Conservation (phyloP, 2,329 filamentous ascomycete genomes). For the Penicillium paneum region DNA sequence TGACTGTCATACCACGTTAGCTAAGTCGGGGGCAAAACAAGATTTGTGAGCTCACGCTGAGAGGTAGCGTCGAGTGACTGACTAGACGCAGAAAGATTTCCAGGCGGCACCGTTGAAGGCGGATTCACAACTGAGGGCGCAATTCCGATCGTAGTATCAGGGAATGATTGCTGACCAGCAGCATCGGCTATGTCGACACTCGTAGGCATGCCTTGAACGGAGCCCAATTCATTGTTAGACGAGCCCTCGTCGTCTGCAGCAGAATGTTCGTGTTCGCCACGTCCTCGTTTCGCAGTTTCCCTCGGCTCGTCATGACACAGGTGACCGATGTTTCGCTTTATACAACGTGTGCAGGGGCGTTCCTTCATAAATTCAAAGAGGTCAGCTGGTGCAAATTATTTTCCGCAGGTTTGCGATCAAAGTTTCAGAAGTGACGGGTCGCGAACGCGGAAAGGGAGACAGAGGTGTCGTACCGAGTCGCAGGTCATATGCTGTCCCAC, state of each 20-base stretch:
- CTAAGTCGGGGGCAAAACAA: conserved; percentile 8
- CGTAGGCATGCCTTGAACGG: conserved; percentile 49
- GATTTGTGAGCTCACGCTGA: conserved; percentile 62
- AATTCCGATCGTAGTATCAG: conserved; percentile 47
- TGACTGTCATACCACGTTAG: conserved; percentile 53
- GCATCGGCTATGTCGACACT: conserved; percentile 58
- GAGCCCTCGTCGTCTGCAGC: conserved; percentile 59
- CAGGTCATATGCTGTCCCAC: conserved; percentile 80
- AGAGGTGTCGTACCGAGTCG: conserved; percentile 67
- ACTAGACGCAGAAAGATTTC: conserved; percentile 63
- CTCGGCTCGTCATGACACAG: conserved; percentile 96
- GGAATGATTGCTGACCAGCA: conserved; percentile 43
- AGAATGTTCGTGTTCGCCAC: conserved; percentile 59
- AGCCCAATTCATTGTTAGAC: conserved; percentile 44
- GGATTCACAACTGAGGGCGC: conserved; percentile 44
- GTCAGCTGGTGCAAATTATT: conserved; percentile 19
- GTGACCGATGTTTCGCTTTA: conserved; percentile 98
- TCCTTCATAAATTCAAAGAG: conserved; percentile 56
- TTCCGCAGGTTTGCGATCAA: conserved; percentile 11
- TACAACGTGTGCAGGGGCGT: conserved; percentile 92
- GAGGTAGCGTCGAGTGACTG: conserved; percentile 63
- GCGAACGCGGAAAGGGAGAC: conserved; percentile 14
- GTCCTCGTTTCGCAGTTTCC: conserved; percentile 79
- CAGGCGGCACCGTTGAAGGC: conserved; percentile 64
- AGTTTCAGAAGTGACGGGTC: conserved; percentile 25